Base-by-base conservation (phyloP, 371 early-diverging fungal genomes). In the Mortierella sp. region DNA sequence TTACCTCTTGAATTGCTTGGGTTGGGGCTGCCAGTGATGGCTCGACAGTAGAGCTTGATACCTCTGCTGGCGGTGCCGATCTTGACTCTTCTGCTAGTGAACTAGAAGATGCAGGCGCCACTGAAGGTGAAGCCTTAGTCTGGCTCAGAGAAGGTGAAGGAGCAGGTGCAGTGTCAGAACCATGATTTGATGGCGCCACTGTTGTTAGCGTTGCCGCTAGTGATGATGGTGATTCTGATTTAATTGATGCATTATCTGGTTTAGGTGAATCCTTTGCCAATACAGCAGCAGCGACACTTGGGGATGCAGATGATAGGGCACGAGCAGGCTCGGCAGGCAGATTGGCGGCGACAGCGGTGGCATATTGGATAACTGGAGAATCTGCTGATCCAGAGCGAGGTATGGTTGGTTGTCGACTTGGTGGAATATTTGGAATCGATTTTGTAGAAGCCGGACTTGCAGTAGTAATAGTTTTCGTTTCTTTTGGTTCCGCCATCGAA, bases 331-430 rank as follows among this genome's bases (percentile, higher is more conserved):
- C 74, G 47, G 74, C 22, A 15, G 74, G 68, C 19, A 79, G 41
- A 36, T 79, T 79, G 47, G 82, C 82, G 11, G 82, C 77, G 13
- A 68, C 77, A 0, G 82, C 82, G 6, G 82, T 71, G 4, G 76
- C 76, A 33, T 76, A 76, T 47, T 76, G 82, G 8, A 76, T 68
- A 22, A 69, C 72, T 0, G 71, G 79, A 2, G 72, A 65, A 40
- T 74, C 72, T 13, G 50, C 72, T 50, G 58, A 40, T 40, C 43
- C 59, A 47, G 72, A 11, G 55, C 70, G 73, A 47, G 84, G 70
- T 73, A 72, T 32, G 21, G 80, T 22, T 57, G 80, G 58, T 72
- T 72, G 71, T 72, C 75, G 75, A 64, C 63, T 77, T 57, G 76
- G 65, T 13, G 77, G 67, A 13, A 43, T 63, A 41, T 66, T 38